Evolutionary conservation across 1,284 basidiomycete species (phyloP), one percentile per base, ranked within the genome.

Genomic region (Stygiomarasmius scandens): DNA sequence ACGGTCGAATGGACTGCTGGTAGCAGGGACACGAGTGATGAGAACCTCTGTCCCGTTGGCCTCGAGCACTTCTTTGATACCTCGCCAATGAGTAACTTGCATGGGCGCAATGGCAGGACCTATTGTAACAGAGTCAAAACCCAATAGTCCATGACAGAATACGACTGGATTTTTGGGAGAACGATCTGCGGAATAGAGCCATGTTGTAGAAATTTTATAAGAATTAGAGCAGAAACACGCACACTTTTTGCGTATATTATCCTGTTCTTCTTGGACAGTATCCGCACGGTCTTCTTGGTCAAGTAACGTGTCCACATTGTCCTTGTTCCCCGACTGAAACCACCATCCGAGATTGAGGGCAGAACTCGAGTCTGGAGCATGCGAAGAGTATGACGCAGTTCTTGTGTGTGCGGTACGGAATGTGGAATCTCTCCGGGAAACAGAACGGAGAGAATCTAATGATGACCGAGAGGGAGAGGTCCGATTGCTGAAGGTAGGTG

Each of bases 21-120:
- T 96, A 0, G 95, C 95, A 0, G 96, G 95, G 0, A 98, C 95
- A 27, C 93, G 86, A 0, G 93, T 93, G 63, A 97, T 92, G 64
- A 98, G 81, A 29, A 97, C 92, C 69, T 98, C 90, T n/a, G 84
- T 84, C 16, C 93, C 95, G 67, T 91, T 93, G 24, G 88, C 82
- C 67, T 96, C 89, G 9, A 98, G 80, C 6, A 91, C 93, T 68
- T 97, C 93, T 66, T 90, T 89, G 62, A 98, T 95, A 2, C 96
- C 96, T 38, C 95, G 84, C 96, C 96, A 98, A 71, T 98, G 95
- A 3, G 88, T 83, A 49, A 98, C 92, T 66, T 95, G 87, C 24
- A 98, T 67, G 2, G 91, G 87, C 10, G 90, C 87, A 57, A 94
- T 87, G 16, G 85, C 73, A 1, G 84, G 85, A 9, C 87, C 86